A percentile compares a stretch with the other conserved stretches of the same genome.
Evolutionary conservation across 768 basidiomycete species (phyloP).

Genomic region (Leucosporidium creatinivorum): DNA sequence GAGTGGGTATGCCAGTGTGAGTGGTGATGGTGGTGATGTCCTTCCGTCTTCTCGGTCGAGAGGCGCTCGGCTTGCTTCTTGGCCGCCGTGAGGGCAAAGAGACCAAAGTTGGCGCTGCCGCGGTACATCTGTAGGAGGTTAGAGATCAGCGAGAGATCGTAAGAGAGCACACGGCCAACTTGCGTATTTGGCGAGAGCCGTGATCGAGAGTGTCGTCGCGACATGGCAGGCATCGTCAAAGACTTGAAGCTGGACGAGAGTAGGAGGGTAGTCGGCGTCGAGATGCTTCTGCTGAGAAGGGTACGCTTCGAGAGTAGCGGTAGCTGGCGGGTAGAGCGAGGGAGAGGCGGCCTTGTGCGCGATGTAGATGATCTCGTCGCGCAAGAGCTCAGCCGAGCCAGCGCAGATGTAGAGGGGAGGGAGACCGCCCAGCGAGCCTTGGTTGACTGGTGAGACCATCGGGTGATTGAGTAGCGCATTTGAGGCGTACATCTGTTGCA

Average conservation of each 20-base stretch:
- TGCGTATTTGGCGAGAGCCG: constrained; percentile 42
- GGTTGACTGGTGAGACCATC: constrained; percentile 69
- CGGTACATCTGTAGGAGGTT: no score
- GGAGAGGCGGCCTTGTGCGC: constrained; percentile 91
- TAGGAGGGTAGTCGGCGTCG: constrained; percentile 32
- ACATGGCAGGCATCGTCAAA: constrained; percentile 34
- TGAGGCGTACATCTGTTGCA: constrained; percentile 71
- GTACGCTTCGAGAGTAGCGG: constrained; percentile 50
- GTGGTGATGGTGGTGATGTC: no score
- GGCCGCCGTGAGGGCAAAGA: constrained; percentile 20
- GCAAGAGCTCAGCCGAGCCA: constrained; percentile 57
- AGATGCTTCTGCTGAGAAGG: constrained; percentile 34
- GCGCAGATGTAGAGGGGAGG: constrained; percentile 66
- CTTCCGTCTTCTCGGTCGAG: no score
- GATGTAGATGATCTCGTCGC: constrained; percentile 79
- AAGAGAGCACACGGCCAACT: constrained; percentile 18
- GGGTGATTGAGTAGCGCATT: constrained; percentile 66
- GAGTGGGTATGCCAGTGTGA: no score
- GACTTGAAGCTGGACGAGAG: constrained; percentile 32
- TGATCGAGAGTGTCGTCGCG: constrained; percentile 32
- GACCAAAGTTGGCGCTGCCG: constrained; percentile 18
- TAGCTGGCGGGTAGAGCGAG: constrained; percentile 56
- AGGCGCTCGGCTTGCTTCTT: constrained; percentile 5
- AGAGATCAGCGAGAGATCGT: no score
- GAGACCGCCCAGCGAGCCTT: constrained; percentile 78